Conservation (phyloP, 2,329 filamentous ascomycete species). For the Fusarium robinianum region DNA sequence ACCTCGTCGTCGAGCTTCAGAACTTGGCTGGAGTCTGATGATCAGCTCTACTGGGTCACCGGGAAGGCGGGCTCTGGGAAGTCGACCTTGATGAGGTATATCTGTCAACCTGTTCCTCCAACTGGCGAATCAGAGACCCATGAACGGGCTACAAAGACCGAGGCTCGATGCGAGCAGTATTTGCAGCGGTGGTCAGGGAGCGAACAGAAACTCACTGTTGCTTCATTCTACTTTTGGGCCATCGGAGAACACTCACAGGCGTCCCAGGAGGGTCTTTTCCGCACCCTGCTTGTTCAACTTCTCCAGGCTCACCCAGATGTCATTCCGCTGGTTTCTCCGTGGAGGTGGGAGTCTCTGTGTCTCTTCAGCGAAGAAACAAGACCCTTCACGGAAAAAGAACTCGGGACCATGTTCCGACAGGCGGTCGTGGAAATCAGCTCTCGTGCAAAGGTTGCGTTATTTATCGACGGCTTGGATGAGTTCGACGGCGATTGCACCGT, state of each 20-base stretch:
- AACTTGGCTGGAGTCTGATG: constrained; percentile 6
- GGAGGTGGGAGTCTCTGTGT: constrained; percentile 10
- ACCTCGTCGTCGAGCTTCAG: background rate
- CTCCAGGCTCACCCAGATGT: background rate
- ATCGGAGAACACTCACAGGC: constrained; percentile 6
- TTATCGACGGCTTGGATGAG: constrained; percentile 17
- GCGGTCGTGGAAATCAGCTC: background rate
- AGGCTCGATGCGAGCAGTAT: background rate
- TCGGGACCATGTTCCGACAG: constrained; percentile 1
- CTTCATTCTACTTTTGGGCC: constrained; percentile 23
- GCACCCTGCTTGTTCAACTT: constrained; percentile 11
- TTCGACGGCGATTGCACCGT: constrained; percentile 2
- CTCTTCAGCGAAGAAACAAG: constrained; percentile 3
- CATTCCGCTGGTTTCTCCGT: background rate
- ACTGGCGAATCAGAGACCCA: too few species aligned
- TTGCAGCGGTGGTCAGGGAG: constrained; percentile 2
- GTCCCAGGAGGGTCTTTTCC: background rate
- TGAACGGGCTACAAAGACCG: too few species aligned
- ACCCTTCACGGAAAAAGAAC: background rate
- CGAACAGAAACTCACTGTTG: background rate
- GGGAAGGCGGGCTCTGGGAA: constrained; percentile 17
- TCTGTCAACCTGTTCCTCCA: background rate
- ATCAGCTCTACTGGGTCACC: constrained; percentile 17
- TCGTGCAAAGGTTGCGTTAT: background rate
- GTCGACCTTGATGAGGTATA: constrained; percentile 4